These are phyloP conservation scores for Salix brachista DNA, from an alignment of 345 rosid genomes.

Conservation along the genomic window DNA sequence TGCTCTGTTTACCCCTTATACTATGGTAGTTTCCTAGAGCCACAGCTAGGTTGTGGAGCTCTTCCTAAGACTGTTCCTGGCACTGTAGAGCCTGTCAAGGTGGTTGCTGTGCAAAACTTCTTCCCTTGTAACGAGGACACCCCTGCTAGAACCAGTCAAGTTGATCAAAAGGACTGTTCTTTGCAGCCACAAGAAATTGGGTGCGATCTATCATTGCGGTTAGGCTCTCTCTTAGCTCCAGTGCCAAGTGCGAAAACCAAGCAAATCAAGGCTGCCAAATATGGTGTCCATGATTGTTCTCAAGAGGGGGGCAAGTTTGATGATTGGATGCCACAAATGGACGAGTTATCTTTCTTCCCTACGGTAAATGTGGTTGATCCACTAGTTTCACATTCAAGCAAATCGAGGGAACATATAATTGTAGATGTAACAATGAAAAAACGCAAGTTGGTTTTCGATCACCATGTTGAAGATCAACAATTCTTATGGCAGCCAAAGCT, in stretches of 20 bases:
- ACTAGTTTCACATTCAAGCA: conserved; percentile 14
- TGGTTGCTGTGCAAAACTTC: conserved; percentile 9
- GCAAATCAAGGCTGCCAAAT: conserved; percentile 15
- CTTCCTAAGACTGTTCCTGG: conserved; percentile 14
- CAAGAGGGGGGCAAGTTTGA: conserved; percentile 27
- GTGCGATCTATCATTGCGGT: conserved; percentile 69
- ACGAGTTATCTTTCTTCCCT: conserved; percentile 9
- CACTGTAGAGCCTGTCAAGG: conserved; percentile 20
- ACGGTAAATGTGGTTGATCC: conserved; percentile 13
- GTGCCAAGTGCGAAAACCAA: conserved; percentile 8
- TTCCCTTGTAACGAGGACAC: conserved; percentile 6
- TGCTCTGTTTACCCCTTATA: conserved; percentile 46
- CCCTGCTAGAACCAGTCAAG: conserved; percentile 13
- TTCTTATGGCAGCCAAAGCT: conserved; percentile 34
- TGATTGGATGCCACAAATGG: conserved; percentile 12
- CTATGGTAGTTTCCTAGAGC: conserved; percentile 30
- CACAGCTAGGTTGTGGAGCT: conserved; percentile 15
- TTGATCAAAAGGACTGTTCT: conserved; percentile 6
- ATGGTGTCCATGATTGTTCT: conserved; percentile 14
- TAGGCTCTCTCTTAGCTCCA: conserved; percentile 54
- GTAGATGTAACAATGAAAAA: conserved; percentile 26
- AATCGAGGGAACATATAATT: conserved; percentile 8
- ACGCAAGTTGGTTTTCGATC: conserved; percentile 32
- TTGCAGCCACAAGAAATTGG: conserved; percentile 19
- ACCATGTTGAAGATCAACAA: conserved; percentile 27